Evolutionary conservation across 768 basidiomycete genomes (phyloP).

Genomic region (Coprinopsis cinerea): DNA sequence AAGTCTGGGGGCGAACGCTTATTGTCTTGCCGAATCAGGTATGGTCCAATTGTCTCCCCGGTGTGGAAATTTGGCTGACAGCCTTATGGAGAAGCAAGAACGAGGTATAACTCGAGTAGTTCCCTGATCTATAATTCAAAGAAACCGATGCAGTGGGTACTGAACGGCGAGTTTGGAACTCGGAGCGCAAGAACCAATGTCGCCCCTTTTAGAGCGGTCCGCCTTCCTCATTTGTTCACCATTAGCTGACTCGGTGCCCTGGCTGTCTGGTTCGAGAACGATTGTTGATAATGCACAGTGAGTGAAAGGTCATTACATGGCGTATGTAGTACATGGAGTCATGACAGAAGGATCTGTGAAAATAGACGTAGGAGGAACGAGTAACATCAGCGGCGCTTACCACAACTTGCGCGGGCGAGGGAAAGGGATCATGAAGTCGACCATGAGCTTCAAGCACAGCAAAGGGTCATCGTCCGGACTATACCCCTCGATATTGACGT

Average conservation of each 20-base stretch:
- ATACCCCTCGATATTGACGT: constrained; percentile 60
- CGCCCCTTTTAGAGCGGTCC: not conserved
- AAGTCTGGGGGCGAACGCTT: constrained; percentile 18
- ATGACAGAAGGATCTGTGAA: too few species aligned
- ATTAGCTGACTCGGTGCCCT: not conserved
- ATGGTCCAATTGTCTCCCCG: constrained; percentile 9
- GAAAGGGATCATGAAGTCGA: constrained; percentile 64
- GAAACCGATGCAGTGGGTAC: too few species aligned
- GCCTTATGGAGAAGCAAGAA: constrained; percentile 9
- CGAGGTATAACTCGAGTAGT: not conserved
- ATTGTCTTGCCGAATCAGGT: constrained; percentile 26
- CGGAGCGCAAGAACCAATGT: not conserved
- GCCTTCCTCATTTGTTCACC: constrained; percentile 8
- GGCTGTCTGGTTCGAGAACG: not conserved
- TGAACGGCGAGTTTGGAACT: too few species aligned
- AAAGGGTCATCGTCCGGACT: constrained; percentile 68
- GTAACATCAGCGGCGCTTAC: not conserved
- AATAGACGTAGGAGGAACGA: not conserved
- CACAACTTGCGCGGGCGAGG: constrained; percentile 22
- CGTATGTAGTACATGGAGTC: too few species aligned
- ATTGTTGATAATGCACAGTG: not conserved
- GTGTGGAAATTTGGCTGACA: constrained; percentile 7
- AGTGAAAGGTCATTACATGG: too few species aligned
- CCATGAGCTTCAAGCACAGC: constrained; percentile 73
- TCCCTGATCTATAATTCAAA: too few species aligned